Base-by-base conservation (phyloP, 176 grass and related monocot species). In the Oryza meridionalis region DNA sequence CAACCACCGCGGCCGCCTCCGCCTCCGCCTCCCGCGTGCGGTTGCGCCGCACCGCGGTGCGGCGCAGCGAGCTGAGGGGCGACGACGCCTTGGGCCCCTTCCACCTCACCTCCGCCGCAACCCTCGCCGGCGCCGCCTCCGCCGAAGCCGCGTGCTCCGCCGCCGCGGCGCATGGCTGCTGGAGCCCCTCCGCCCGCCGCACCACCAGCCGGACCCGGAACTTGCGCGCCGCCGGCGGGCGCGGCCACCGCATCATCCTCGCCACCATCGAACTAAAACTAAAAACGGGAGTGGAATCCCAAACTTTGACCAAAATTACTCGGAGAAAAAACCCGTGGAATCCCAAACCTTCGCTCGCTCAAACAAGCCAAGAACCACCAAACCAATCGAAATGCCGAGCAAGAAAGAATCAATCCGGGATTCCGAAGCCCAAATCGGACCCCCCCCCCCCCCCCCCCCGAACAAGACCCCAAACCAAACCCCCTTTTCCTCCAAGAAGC, bases 241-340 rank as follows among this genome's bases (percentile, higher is more conserved):
- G 91, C 83, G 93, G 91, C 97, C 97, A 99, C 78, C 91, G 75
- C 77, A 99, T 99, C 90, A 99, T 86, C 90, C 76, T 99, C 78
- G 86, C 75, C 44, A 90, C 91, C 93, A 99, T 96, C 67, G 33
- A 35, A 35, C 33, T 37, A 37, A 37, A 33, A 37, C 35, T 37
- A 21, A 45, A 67, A 45, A 67, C 47, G 65, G 29, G 29, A 31
- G 29, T 31, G n/a, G n/a, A n/a, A 21, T 4, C 58, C 9, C 22
- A 51, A 32, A 84, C 13, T 73, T n/a, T 49, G 72, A 40, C 27
- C n/a, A 64, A 70, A 51, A 51, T 13, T 77, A 47, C 51, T 65
- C 17, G 77, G 11, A 17, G 78, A 75, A 77, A 6, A 46, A 35
- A 35, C 33, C 35, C 9, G 49, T 19, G 50, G 55, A 59, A 35